Evolutionary conservation across 306 rosid genomes (phyloP), one percentile per base, ranked within the genome.

Genomic region (Cicer chorassanicum): DNA sequence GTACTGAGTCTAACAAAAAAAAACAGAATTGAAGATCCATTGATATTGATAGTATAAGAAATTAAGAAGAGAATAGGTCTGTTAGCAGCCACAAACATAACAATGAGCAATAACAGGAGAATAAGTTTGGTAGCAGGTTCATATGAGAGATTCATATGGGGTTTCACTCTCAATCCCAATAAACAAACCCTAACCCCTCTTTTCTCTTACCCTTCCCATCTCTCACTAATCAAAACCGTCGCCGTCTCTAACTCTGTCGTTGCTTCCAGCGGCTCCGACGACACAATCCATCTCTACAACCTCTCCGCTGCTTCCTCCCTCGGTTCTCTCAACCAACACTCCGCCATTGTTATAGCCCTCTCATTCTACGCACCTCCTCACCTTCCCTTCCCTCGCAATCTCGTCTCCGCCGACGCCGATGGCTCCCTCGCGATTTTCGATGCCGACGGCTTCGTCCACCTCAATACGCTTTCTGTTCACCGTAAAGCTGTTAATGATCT

Each of bases 181-280:
- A 15, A 79, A 42, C 87, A 85, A 67, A 49, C 90, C 81, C 83
- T 93, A 76, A 53, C 61, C 56, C 90, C 96, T 6, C 77, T 90
- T 45, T 94, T 94, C 87, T 87, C 97, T n/a, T 94, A 91, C 80
- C 94, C 94, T 4, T 89, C 98, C 44, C 98, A 94, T 78, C 88
- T 85, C 71, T 88, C 97, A 4, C 74, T 86, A 48, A 91, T 94
- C 80, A 88, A 83, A 65, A 24, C 88, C 87, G 84, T 90, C 70
- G 97, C 96, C 69, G 48, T 89, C 42, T 85, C 87, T 11, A 91
- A 90, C 9, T 68, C 89, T 14, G 89, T 86, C 53, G 98, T 91
- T 0, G 98, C 98, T 36, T 91, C 98, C 59, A 97, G 98, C 1
- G 97, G 97, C 63, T 42, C 88, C 40, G 97, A 94, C 66, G 97